Percentiles rank a stretch among this genome's conserved stretches.
Conservation (phyloP, 257 asterid species). For the Solanum peruvianum region DNA sequence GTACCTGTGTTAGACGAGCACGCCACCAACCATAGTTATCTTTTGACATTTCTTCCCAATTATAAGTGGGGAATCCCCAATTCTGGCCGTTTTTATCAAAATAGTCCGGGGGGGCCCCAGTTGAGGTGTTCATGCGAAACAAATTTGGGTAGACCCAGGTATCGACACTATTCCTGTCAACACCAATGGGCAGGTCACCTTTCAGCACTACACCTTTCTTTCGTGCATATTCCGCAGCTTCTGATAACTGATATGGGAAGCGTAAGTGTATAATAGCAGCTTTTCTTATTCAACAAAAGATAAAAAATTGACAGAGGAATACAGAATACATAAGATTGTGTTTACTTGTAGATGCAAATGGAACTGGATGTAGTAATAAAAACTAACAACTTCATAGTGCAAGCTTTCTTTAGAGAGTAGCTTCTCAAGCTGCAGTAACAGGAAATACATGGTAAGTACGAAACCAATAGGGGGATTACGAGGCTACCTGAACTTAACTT, state of each 20-base stretch:
- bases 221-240: constrained; percentile 90
- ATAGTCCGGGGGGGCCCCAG: constrained; percentile 98
- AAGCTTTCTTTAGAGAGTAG: constrained; percentile 61
- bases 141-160: constrained; percentile 94
- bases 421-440: constrained; percentile 77
- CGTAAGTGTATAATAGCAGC: background rate
- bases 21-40: constrained; percentile 99
- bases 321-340: background rate
- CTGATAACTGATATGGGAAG: constrained; percentile 48
- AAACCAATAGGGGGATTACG: background rate
- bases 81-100: constrained; percentile 97
- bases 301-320: background rate
- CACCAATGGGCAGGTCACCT: constrained; percentile 98
- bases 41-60: constrained; percentile 99
- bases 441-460: constrained; percentile 2
- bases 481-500: background rate
- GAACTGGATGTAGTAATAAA: constrained; percentile 85
- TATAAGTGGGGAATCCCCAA: constrained; percentile 99
- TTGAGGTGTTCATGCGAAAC: constrained; percentile 91
- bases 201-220: constrained; percentile 74
- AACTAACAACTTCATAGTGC: constrained; percentile 60
- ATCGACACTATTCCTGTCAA: constrained; percentile 87
- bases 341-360: constrained; percentile 68
- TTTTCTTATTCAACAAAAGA: constrained; percentile 1
- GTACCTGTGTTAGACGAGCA: constrained; percentile 88